Evolutionary conservation across 163 green algal species (phyloP).

Genomic region (Scenedesmus sp.): DNA sequence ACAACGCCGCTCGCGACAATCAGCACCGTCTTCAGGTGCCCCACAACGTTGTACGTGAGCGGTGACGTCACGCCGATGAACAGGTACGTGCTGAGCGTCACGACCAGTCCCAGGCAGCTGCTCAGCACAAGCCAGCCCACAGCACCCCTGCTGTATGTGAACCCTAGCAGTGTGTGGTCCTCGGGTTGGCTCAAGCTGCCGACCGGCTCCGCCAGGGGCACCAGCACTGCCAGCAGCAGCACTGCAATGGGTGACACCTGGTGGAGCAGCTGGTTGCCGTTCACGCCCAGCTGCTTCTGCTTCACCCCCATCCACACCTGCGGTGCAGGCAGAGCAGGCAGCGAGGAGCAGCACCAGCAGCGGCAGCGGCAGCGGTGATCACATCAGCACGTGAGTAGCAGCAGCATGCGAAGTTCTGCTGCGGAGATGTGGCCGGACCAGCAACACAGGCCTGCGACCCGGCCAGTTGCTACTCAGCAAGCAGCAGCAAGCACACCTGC

Average conservation of each 20-base stretch:
- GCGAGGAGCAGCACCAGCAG: not conserved
- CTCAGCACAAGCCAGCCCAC: constrained; percentile 70
- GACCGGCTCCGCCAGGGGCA: constrained; percentile 41
- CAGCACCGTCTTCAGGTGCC: constrained; percentile 57
- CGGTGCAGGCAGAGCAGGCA: not conserved
- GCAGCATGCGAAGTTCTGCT: not conserved
- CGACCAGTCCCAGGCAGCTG: constrained; percentile 82
- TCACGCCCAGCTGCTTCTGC: constrained; percentile 53
- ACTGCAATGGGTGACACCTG: constrained; percentile 60
- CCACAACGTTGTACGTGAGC: constrained; percentile 92
- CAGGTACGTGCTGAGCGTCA: constrained; percentile 89
- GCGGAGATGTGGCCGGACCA: not conserved
- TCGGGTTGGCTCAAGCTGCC: not conserved
- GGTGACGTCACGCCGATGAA: constrained; percentile 88
- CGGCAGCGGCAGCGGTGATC: not conserved
- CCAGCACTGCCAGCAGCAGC: constrained; percentile 31
- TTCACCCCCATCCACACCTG: constrained; percentile 50
- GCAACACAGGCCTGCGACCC: too few species aligned
- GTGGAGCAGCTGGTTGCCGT: constrained; percentile 57
- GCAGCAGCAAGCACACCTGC: not conserved
- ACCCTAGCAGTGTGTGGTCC: constrained; percentile 31
- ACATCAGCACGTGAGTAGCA: not conserved
- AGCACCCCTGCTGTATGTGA: not conserved
- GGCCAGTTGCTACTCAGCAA: not conserved
- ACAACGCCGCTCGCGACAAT: constrained; percentile 52